These are phyloP conservation scores for Nadsonia fulvescens DNA, from an alignment of 805 yeast species.

Conservation along the genomic window DNA sequence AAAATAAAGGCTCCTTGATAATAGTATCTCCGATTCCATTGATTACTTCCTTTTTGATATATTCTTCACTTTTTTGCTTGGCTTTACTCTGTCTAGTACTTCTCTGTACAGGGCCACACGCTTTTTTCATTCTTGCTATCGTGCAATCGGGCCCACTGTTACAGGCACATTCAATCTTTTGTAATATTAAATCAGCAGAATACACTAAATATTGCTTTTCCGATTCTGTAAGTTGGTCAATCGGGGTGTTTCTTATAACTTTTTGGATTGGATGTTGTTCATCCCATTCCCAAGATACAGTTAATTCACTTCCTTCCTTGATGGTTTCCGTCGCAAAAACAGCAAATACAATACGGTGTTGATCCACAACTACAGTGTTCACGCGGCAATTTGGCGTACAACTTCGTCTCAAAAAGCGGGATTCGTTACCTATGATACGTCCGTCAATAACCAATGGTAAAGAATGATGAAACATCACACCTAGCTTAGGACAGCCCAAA, in stretches of 20 bases:
- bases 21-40: too few relatives aligned
- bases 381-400: slow-evolving; percentile 65
- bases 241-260: slow-evolving; percentile 26
- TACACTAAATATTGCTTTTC: slow-evolving; percentile 10
- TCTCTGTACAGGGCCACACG: too few relatives aligned
- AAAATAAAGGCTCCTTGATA: too few relatives aligned
- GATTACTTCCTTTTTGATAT: too few relatives aligned
- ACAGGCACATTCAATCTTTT: slow-evolving; percentile 17
- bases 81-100: too few relatives aligned
- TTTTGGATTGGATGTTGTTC: slow-evolving; percentile 50
- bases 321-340: slow-evolving; percentile 40
- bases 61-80: too few relatives aligned
- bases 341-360: slow-evolving; percentile 30
- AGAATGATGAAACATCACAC: slow-evolving; percentile 33
- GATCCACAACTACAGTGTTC: slow-evolving; percentile 23
- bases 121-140: slow-evolving; percentile 11
- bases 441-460: slow-evolving; percentile 59
- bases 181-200: slow-evolving; percentile 9
- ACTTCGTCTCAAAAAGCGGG: slow-evolving; percentile 58
- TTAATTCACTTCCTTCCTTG: slow-evolving; percentile 48
- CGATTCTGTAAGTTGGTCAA: slow-evolving; percentile 12
- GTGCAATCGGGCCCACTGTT: slow-evolving; percentile 12
- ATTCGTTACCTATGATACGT: slow-evolving; percentile 57
- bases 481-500: slow-evolving; percentile 53
- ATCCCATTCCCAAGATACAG: slow-evolving; percentile 86